Percentiles rank a stretch among this genome's conserved stretches.
Evolutionary conservation across 2,329 filamentous ascomycete genomes (phyloP).

Genomic region (Cercospora berteroae): DNA sequence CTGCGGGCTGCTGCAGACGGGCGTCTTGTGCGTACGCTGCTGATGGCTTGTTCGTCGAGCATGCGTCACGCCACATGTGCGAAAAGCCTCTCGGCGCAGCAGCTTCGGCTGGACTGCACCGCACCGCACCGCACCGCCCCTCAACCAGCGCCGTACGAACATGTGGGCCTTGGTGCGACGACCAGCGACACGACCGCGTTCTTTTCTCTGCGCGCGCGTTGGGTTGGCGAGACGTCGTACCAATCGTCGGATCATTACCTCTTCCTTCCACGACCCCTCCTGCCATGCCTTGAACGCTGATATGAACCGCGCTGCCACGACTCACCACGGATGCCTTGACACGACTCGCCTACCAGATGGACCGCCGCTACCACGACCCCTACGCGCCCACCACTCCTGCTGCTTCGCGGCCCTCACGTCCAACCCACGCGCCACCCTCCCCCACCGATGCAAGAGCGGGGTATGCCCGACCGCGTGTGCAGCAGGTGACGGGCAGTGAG

Average conservation of each 20-base stretch:
- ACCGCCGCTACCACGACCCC: constrained; percentile 14
- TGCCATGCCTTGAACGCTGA: not conserved
- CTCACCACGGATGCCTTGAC: constrained; percentile 11
- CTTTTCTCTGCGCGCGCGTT: no score
- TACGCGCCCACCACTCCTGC: constrained; percentile 3
- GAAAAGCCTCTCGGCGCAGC: not conserved
- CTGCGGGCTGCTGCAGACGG: not conserved
- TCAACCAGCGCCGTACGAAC: constrained; percentile 2
- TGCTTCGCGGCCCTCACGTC: constrained; percentile 13
- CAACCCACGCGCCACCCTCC: constrained; percentile 5
- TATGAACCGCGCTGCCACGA: not conserved
- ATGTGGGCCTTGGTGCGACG: constrained; percentile 3
- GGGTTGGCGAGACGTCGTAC: no score
- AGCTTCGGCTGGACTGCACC: not conserved
- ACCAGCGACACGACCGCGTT: not conserved
- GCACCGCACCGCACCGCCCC: not conserved
- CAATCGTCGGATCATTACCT: no score
- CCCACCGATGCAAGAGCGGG: constrained; percentile 10
- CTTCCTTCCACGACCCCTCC: not conserved
- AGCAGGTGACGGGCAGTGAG: not conserved
- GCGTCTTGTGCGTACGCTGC: not conserved
- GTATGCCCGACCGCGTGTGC: not conserved
- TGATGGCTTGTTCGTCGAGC: not conserved
- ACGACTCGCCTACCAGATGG: constrained; percentile 12
- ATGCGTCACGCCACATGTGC: not conserved